Base-by-base conservation (phyloP, 2,329 filamentous ascomycete species). In the Apiospora koreana region DNA sequence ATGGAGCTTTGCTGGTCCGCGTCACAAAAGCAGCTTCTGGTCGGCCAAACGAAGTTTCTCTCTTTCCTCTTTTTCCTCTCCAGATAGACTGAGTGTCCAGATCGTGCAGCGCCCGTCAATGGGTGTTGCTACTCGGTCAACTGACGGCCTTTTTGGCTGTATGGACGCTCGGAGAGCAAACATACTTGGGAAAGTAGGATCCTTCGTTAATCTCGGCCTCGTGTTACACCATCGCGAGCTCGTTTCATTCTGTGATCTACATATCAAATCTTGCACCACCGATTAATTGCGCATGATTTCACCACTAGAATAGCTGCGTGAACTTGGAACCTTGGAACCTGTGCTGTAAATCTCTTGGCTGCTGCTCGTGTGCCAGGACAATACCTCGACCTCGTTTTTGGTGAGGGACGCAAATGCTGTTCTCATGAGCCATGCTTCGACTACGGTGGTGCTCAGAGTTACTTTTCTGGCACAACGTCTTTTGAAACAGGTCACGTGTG, bases 61-160 rank as follows among this genome's bases (percentile, higher is more conserved):
- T 69, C 68, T 71, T 73, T 72, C 75, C 75, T 69, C 75, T 77
- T 72, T 72, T 78, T 79, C 80, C 77, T 79, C 78, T 80, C 81
- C 82, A 87, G 85, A 87, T 87, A 88, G 84, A 84, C 82, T 14
- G 84, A 84, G 83, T 80, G 80, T 82, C 81, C 82, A 74, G 75
- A 76, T 73, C 74, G 74, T 73, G 72, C 73, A 74, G 73, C 70
- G 72, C 70, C 69, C 68, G 42, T 38, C 67, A 45, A 72, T 72
- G 64, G 75, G 70, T 72, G 74, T 77, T 68, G 72, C 72, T 70
- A 66, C 74, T 71, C 58, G 48, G 69, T 72, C 76, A 54, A 46
- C 45, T 16, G 45, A 6, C 43, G 43, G 66, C 31, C 66, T 41
- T 73, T 76, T 73, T 41, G 74, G 73, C 66, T 70, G 76, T 71